Percentiles rank a stretch among this genome's conserved stretches.
phyloP scores from a whole-genome alignment of 352 stramenopile genomes.

The Pythium dissotocum region DNA sequence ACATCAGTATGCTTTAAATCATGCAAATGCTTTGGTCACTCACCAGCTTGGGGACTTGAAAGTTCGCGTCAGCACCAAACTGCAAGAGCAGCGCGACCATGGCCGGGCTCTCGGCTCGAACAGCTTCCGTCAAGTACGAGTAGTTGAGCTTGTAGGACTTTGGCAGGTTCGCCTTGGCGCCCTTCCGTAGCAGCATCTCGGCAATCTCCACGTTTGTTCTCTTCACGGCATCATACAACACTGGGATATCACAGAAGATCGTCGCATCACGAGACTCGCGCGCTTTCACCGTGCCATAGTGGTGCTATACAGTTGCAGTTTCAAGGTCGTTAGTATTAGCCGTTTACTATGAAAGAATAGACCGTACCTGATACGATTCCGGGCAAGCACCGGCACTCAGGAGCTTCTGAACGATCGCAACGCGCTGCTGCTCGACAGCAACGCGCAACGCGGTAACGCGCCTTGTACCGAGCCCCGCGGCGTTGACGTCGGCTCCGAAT shows the following conservation, averaged over 20 bases:
- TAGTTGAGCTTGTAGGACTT: constrained; percentile 1
- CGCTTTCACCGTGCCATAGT: neutral
- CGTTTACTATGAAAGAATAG: too few relatives aligned
- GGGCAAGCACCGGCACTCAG: too few relatives aligned
- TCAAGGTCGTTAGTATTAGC: too few relatives aligned
- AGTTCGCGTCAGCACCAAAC: neutral
- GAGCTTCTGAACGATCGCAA: neutral
- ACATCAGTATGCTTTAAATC: neutral
- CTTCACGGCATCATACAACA: neutral
- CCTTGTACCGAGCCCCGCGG: too few relatives aligned
- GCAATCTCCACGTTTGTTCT: neutral
- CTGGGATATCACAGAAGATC: neutral
- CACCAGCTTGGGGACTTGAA: neutral
- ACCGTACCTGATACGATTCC: neutral
- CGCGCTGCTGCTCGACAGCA: neutral
- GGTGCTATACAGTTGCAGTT: neutral
- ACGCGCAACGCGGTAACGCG: neutral
- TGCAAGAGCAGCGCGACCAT: neutral
- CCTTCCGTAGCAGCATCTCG: neutral
- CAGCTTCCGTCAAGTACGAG: neutral
- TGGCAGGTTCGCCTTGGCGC: neutral
- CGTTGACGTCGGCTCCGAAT: neutral
- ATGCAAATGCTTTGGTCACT: neutral
- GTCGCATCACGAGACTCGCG: neutral
- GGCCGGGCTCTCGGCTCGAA: neutral